Conservation (phyloP, 1,139 yeast species). For the Blastobotrys malaysiensis region DNA sequence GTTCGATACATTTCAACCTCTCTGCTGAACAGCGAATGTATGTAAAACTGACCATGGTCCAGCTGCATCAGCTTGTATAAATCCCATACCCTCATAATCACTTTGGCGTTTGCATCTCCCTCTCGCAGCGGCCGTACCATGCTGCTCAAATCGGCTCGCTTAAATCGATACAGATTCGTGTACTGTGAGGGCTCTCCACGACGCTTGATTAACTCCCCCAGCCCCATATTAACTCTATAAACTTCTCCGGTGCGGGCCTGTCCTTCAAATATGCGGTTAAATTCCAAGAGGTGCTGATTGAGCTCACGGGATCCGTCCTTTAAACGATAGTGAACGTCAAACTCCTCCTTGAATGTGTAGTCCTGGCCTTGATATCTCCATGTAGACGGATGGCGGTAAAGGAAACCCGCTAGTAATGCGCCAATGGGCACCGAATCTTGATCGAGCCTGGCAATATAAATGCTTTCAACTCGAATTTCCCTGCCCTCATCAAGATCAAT, state of each 20-base stretch:
- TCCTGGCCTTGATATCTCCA: neutral
- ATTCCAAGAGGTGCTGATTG: neutral
- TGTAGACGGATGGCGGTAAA: neutral
- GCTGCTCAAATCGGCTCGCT: neutral
- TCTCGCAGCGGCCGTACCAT: neutral
- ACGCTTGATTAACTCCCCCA: neutral
- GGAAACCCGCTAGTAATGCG: neutral
- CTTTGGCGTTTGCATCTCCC: neutral
- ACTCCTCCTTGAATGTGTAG: neutral
- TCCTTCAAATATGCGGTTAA: neutral
- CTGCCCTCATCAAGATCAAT: neutral
- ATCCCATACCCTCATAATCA: neutral
- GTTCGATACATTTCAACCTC: neutral
- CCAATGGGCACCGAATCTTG: neutral
- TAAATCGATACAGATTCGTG: neutral
- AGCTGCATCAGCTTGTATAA: neutral
- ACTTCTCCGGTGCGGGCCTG: neutral
- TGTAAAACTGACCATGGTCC: neutral
- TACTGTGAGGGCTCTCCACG: neutral
- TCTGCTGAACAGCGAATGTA: neutral
- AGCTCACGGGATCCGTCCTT: neutral
- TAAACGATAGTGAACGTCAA: neutral
- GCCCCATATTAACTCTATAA: neutral
- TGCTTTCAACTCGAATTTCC: neutral
- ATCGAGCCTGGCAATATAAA: neutral